Percentiles rank a stretch among this genome's conserved stretches.
phyloP scores from a whole-genome alignment of 805 yeast species.

The Soucietia sequanensis region DNA sequence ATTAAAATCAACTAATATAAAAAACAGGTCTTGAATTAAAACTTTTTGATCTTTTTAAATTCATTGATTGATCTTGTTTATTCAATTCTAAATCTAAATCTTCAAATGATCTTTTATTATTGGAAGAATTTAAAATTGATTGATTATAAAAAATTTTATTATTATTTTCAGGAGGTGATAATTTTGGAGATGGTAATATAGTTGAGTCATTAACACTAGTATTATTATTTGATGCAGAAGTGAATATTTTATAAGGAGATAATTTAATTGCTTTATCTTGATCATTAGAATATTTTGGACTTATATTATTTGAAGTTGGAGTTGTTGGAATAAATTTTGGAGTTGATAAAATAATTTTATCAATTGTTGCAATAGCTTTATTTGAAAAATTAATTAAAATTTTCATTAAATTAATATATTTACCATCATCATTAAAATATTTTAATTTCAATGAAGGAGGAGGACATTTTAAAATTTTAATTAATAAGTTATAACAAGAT shows the following conservation, averaged over 20 bases:
- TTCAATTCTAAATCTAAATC: slow-evolving; percentile 5
- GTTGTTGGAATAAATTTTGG: slow-evolving; percentile 23
- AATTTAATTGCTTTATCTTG: too few relatives aligned
- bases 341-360: slow-evolving; percentile 5
- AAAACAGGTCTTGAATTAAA: slow-evolving; percentile 9
- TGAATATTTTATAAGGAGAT: too few relatives aligned
- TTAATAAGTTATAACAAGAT: slow-evolving; percentile 23
- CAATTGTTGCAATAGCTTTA: slow-evolving; percentile 3
- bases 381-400: slow-evolving; percentile 31
- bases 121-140: background rate
- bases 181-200: slow-evolving; percentile 1
- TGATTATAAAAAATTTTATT: background rate
- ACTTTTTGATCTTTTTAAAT: slow-evolving; percentile 25
- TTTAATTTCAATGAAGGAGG: slow-evolving; percentile 47
- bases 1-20: slow-evolving; percentile 1
- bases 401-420: slow-evolving; percentile 36
- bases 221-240: background rate
- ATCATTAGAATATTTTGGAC: slow-evolving; percentile 11
- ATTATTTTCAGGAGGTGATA: slow-evolving; percentile 1
- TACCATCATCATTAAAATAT: slow-evolving; percentile 39
- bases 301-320: slow-evolving; percentile 23
- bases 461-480: slow-evolving; percentile 41
- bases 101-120: slow-evolving; percentile 13
- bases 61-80: slow-evolving; percentile 1
- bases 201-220: background rate